Percentiles rank a stretch among this genome's conserved stretches.
Evolutionary conservation across 1,284 basidiomycete genomes (phyloP).

Genomic region (Inonotus hispidus): DNA sequence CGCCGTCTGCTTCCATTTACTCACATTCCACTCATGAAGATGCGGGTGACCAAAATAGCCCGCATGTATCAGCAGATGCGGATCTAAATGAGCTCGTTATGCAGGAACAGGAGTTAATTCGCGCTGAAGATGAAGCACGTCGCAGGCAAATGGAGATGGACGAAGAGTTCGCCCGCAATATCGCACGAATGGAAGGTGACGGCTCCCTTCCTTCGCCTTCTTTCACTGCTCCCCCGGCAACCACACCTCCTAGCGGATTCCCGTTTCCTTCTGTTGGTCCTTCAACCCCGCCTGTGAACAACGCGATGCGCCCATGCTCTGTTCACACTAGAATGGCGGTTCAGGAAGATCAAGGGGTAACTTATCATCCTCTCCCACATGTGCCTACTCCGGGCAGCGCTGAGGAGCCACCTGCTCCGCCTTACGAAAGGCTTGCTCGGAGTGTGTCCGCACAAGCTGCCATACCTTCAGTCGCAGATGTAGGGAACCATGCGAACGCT

Average conservation of each 20-base stretch:
- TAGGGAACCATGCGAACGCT: background rate
- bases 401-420: background rate
- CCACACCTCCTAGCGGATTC: background rate
- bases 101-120: background rate
- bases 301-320: background rate
- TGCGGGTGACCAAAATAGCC: background rate
- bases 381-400: background rate
- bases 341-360: background rate
- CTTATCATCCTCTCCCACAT: background rate
- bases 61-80: background rate
- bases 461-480: background rate
- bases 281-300: background rate
- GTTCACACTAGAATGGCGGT: background rate
- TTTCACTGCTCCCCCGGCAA: background rate
- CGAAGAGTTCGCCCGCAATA: constrained; percentile 14
- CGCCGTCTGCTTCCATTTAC: background rate
- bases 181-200: constrained; percentile 2
- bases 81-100: constrained; percentile 1
- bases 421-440: constrained; percentile 6
- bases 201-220: background rate
- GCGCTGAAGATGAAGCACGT: constrained; percentile 7
- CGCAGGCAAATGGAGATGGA: constrained; percentile 11
- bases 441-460: constrained; percentile 14
- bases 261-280: background rate
- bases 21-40: background rate